Percentiles rank a stretch among this genome's conserved stretches.
Conservation (phyloP, 169 alveolate species). For the Plasmodium inui region DNA sequence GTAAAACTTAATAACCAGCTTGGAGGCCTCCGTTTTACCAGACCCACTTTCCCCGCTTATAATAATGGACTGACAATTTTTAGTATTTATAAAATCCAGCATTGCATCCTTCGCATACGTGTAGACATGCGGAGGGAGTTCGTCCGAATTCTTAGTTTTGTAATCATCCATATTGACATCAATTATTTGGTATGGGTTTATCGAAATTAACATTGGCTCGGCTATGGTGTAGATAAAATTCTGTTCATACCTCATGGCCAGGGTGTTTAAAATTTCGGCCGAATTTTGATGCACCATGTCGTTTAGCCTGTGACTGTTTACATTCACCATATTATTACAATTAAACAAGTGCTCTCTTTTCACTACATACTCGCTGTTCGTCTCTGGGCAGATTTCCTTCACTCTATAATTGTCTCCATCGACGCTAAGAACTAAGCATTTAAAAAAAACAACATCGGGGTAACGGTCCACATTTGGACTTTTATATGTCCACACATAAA, state of each 20-base stretch:
- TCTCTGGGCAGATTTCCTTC: constrained; percentile 58
- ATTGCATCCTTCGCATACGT: constrained; percentile 90
- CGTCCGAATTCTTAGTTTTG: constrained; percentile 36
- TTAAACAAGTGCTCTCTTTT: constrained; percentile 56
- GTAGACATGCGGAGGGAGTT: constrained; percentile 89
- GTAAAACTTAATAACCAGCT: constrained; percentile 88
- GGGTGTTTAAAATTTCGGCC: constrained; percentile 63
- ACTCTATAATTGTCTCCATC: constrained; percentile 67
- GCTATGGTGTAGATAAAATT: constrained; percentile 75
- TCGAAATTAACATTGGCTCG: constrained; percentile 71
- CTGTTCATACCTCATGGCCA: constrained; percentile 65
- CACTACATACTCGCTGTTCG: constrained; percentile 64
- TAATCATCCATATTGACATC: constrained; percentile 58
- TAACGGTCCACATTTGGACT: constrained; percentile 67
- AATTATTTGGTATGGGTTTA: constrained; percentile 67
- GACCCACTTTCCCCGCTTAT: constrained; percentile 99
- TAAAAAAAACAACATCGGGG: constrained; percentile 66
- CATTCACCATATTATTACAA: constrained; percentile 53
- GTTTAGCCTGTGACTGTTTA: constrained; percentile 67
- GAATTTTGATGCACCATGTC: constrained; percentile 71
- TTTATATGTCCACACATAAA: constrained; percentile 70
- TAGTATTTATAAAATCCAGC: constrained; percentile 81
- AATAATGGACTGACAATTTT: constrained; percentile 93
- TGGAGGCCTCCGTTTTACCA: constrained; percentile 99
- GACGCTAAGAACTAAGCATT: constrained; percentile 47